Evolutionary conservation across 208 protist genomes (phyloP).

Genomic region (Naegleria lovaniensis): DNA sequence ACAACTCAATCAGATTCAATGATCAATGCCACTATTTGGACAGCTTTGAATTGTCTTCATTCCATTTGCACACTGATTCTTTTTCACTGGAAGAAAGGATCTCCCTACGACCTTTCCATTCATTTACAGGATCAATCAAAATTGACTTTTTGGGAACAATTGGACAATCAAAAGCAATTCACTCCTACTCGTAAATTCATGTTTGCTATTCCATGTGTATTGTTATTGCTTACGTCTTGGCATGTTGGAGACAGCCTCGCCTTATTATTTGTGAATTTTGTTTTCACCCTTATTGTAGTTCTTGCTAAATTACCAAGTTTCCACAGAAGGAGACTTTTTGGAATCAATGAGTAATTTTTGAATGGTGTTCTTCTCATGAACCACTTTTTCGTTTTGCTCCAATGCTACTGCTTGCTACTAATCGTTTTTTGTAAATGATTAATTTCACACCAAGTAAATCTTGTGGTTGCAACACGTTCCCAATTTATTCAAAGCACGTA

Average conservation of each 20-base stretch:
- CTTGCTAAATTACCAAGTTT: conserved; percentile 7
- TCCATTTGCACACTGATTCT: not conserved
- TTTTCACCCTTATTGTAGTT: not conserved
- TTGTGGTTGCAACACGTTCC: too few relatives aligned
- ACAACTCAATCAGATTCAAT: not conserved
- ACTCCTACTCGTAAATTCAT: conserved; percentile 23
- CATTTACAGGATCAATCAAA: not conserved
- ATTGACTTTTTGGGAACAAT: conserved; percentile 32
- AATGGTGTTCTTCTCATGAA: not conserved
- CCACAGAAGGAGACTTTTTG: not conserved
- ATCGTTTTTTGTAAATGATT: too few relatives aligned
- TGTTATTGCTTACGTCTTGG: not conserved
- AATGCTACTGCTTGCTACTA: too few relatives aligned
- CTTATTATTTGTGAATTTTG: not conserved
- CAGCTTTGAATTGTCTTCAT: not conserved
- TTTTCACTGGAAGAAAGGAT: conserved; percentile 27
- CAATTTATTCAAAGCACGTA: too few relatives aligned
- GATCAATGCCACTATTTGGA: not conserved
- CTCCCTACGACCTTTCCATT: not conserved
- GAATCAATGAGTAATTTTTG: conserved; percentile 18
- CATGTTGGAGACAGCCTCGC: not conserved
- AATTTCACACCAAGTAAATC: too few relatives aligned
- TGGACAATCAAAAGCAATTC: not conserved
- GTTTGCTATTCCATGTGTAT: not conserved
- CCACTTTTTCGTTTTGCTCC: too few relatives aligned